Evolutionary conservation across 305 asterid genomes (phyloP), one percentile per base, ranked within the genome.

Genomic region (Lippia alba): DNA sequence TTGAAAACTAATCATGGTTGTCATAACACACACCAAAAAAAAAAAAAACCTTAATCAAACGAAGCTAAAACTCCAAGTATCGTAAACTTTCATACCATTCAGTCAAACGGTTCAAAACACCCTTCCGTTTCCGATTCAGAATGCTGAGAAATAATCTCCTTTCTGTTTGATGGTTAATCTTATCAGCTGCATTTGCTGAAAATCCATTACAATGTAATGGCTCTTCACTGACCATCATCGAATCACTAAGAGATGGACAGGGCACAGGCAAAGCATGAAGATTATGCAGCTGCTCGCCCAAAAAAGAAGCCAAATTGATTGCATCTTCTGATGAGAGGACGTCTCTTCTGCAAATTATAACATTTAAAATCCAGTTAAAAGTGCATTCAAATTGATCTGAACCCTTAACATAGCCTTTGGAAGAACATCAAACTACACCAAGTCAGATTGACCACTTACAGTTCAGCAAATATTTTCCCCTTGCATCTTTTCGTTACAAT

Each of bases 211-310:
- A 76, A 57, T 9, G 59, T 41, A 83, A 82, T 46, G 80, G 69
- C 66, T 79, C 77, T 76, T 82, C 76, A 51, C 77, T 62, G 36
- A 68, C 74, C 69, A 59, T 71, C 24, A 69, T 65, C n/a, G 78
- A 73, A 59, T 69, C 75, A 70, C 65, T 71, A 63, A 77, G 66
- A 70, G 90, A 80, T 70, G 85, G 90, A 68, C 67, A 66, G 9
- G 97, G 97, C 75, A 94, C 77, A 73, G 97, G 97, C 80, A 94
- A 71, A 74, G 61, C 76, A 79, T 91, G 99, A 78, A 94, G 95
- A 81, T 83, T 67, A 59, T 76, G 91, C 80, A 94, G 76, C 86
- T 91, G 95, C 86, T 94, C 91, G 56, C 97, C 99, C 80, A 94
- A 78, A 77, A 94, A 94, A 9, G 92, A 83, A 76, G 97, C 97